Percentiles rank a stretch among this genome's conserved stretches.
Evolutionary conservation across 1,284 basidiomycete species (phyloP).

Genomic region (Pascua guehoae): DNA sequence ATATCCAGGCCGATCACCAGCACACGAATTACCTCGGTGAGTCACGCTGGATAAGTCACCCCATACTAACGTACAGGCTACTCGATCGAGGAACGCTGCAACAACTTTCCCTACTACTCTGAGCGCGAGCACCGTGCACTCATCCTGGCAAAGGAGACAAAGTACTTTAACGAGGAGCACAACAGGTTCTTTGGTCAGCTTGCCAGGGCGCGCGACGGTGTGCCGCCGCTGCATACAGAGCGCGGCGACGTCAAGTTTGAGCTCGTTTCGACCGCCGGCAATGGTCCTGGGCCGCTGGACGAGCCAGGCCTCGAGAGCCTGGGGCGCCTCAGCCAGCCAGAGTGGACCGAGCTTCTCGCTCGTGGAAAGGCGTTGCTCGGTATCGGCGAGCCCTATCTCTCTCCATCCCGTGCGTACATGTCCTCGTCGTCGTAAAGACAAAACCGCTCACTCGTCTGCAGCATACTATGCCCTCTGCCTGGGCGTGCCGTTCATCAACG

Average conservation of each 20-base stretch:
- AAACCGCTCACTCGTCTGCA: constrained; percentile 9
- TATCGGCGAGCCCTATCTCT: constrained; percentile 9
- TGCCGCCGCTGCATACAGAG: constrained; percentile 1
- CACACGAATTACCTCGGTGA: constrained; percentile 42
- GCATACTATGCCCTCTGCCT: constrained; percentile 52
- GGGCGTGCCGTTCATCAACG: constrained; percentile 52
- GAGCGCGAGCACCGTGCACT: constrained; percentile 41
- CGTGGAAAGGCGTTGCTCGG: constrained; percentile 14
- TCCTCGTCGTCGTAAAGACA: no score
- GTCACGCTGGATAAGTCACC: constrained; percentile 1
- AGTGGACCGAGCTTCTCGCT: constrained; percentile 11
- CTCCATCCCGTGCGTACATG: constrained; percentile 9
- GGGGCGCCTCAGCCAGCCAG: constrained; percentile 6
- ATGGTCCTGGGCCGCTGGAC: background rate
- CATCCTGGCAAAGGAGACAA: constrained; percentile 42
- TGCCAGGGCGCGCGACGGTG: constrained; percentile 4
- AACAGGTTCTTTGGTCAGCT: constrained; percentile 7
- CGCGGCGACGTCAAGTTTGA: constrained; percentile 15
- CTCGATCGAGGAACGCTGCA: constrained; percentile 44
- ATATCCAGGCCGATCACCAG: constrained; percentile 6
- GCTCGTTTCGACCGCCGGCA: constrained; percentile 26
- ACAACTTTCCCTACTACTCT: background rate
- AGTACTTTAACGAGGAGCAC: constrained; percentile 31
- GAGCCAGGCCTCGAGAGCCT: constrained; percentile 8
- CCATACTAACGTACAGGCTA: constrained; percentile 32